These are phyloP conservation scores for Cyclocybe aegerita DNA, from an alignment of 768 basidiomycete genomes.

Conservation along the genomic window DNA sequence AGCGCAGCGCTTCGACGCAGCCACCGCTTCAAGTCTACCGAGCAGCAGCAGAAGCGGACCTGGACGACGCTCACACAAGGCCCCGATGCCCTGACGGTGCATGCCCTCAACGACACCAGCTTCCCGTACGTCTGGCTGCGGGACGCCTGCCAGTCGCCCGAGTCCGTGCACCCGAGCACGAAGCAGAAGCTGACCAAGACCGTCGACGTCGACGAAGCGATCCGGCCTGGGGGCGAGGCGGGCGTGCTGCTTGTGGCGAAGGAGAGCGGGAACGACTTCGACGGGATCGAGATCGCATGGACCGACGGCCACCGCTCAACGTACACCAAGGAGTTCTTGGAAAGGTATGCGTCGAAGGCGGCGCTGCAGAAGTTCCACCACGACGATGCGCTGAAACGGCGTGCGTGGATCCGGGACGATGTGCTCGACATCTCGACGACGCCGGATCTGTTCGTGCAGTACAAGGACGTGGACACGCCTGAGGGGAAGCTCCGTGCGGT, in stretches of 20 bases:
- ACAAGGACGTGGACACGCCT: constrained; percentile 45
- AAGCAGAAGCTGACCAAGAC: constrained; percentile 74
- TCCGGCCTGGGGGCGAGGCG: constrained; percentile 37
- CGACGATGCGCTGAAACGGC: constrained; percentile 12
- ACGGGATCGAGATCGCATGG: constrained; percentile 54
- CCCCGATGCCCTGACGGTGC: constrained; percentile 30
- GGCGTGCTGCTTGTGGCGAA: constrained; percentile 41
- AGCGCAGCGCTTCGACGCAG: too few relatives aligned
- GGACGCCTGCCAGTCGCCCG: constrained; percentile 75
- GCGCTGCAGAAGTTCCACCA: constrained; percentile 40
- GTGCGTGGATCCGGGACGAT: too few relatives aligned
- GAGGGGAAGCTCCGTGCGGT: constrained; percentile 57
- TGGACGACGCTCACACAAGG: constrained; percentile 29
- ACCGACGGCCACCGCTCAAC: constrained; percentile 58
- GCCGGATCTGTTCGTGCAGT: constrained; percentile 53
- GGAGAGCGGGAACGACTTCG: too few relatives aligned
- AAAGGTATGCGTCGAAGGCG: constrained; percentile 40
- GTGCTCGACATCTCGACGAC: constrained; percentile 24
- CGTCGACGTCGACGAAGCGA: constrained; percentile 54
- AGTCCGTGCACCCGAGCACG: constrained; percentile 77
- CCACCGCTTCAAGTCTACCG: too few relatives aligned
- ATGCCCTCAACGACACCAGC: constrained; percentile 37
- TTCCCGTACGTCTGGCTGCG: constrained; percentile 81
- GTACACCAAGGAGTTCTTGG: constrained; percentile 48
- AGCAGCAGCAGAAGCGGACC: constrained; percentile 9